Percentiles rank a stretch among this genome's conserved stretches.
Conservation (phyloP, 345 rosid species). For the Syzygium oleosum region DNA sequence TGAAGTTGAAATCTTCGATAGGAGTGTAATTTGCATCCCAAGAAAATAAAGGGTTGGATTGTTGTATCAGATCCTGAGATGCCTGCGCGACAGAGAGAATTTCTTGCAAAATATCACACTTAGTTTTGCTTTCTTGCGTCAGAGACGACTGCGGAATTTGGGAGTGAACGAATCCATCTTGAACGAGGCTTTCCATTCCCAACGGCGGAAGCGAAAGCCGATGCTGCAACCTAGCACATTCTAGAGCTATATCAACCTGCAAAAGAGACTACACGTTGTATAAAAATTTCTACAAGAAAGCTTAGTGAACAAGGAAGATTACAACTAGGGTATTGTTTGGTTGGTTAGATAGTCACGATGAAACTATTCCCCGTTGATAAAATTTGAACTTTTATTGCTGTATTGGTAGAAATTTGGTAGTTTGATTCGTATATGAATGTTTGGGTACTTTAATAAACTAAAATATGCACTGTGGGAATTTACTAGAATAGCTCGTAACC, state of each 20-base stretch:
- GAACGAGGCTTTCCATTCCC: slow-evolving; percentile 41
- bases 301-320: not conserved
- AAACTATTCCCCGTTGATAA: not conserved
- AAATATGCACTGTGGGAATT: not conserved
- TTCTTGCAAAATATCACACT: slow-evolving; percentile 47
- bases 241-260: slow-evolving; percentile 67
- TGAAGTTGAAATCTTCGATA: slow-evolving; percentile 40
- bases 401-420: not conserved
- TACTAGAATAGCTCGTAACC: not conserved
- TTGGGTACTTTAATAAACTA: not conserved
- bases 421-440: not conserved
- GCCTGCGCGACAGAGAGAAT: slow-evolving; percentile 53
- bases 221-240: slow-evolving; percentile 73
- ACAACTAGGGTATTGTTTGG: not conserved
- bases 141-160: not conserved
- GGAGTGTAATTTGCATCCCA: slow-evolving; percentile 37
- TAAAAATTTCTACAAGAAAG: not conserved
- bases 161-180: slow-evolving; percentile 1
- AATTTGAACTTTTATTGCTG: not conserved
- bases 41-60: slow-evolving; percentile 13
- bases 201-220: slow-evolving; percentile 52
- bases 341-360: not conserved
- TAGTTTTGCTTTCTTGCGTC: slow-evolving; percentile 16
- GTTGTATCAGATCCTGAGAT: slow-evolving; percentile 42
- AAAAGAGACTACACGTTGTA: not conserved